Evolutionary conservation across 1,139 yeast genomes (phyloP), one percentile per base, ranked within the genome.

Genomic region (Hyphopichia khmerensis): DNA sequence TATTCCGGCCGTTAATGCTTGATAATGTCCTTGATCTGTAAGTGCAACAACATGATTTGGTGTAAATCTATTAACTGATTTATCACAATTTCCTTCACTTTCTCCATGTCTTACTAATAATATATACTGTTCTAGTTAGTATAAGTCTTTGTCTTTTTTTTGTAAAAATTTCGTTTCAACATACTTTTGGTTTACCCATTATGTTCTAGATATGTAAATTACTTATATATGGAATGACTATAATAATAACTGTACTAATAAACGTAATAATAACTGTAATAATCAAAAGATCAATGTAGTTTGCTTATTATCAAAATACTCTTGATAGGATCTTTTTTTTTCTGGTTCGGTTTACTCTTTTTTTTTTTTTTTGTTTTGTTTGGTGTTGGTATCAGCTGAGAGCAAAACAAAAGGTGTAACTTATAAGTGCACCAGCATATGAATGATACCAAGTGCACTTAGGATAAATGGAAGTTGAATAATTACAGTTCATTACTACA

Each of bases 21-120:
- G 90, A 16, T 57, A 57, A 54, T 79, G 83, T 1, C 97, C 97
- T 10, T 67, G 64, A 10, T 66, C 71, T 0, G 96, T 90, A 38
- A 90, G 65, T 3, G 84, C 78, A 2, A 90, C 86, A 51, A 75
- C 69, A 64, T 90, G 96, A 62, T 90, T 89, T 2, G 96, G 88
- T 0, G 84, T 79, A 51, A 75, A 70, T 44, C 84, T 68, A 59
- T 90, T 89, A 42, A 90, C 91, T 2, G 82, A 66, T 57, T 89
- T 88, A 61, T 90, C 96, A 55, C 75, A 79, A 63, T 90, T 90
- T 13, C 96, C 95, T 56, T 87, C 95, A 3, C 93, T 84, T 58
- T 90, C 96, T 29, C 96, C 97, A 60, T 90, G 97, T 52, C 96
- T 80, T 11, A 90, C 82, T 23, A 90, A 70, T 39, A 90, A 67